A percentile compares a stretch with the other conserved stretches of the same genome.
phyloP scores from a whole-genome alignment of 495 filamentous ascomycete species.

The Aspergillus conjunctus region DNA sequence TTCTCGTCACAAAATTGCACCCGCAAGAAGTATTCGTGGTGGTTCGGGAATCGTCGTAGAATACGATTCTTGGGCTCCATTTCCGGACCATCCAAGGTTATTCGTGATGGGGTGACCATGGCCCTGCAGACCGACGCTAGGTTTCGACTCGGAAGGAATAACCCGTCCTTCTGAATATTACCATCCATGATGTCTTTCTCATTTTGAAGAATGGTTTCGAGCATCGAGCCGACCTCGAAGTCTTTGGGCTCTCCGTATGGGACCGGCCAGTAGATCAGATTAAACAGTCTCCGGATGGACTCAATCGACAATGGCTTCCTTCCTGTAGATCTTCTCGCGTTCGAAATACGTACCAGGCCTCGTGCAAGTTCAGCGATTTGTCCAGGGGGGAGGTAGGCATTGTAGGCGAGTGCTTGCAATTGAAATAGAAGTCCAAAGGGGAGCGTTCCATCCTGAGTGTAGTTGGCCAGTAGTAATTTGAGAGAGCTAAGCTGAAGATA shows the following conservation, averaged over 20 bases:
- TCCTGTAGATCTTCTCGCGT: slow-evolving; percentile 5
- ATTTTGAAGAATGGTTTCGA: slow-evolving; percentile 12
- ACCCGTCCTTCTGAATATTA: slow-evolving; percentile 1
- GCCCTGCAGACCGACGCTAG: slow-evolving; percentile 55
- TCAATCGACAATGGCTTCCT: slow-evolving; percentile 14
- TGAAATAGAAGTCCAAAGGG: slow-evolving; percentile 45
- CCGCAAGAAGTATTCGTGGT: slow-evolving; percentile 67
- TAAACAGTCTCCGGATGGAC: slow-evolving; percentile 23
- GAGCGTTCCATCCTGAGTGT: slow-evolving; percentile 21
- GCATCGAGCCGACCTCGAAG: slow-evolving; percentile 14
- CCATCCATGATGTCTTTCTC: slow-evolving; percentile 19
- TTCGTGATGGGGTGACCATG: slow-evolving; percentile 67
- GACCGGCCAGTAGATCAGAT: slow-evolving; percentile 25
- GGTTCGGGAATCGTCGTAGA: slow-evolving; percentile 65
- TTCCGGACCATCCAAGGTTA: slow-evolving; percentile 69
- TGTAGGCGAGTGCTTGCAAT: slow-evolving; percentile 40
- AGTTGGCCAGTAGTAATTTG: slow-evolving; percentile 6
- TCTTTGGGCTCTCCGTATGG: slow-evolving; percentile 20
- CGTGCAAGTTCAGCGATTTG: slow-evolving; percentile 25
- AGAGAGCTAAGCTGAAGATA: slow-evolving; percentile 6
- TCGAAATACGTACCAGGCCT: neutral
- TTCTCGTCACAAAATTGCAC: slow-evolving; percentile 76
- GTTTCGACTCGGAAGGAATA: slow-evolving; percentile 10
- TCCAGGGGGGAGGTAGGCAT: slow-evolving; percentile 34
- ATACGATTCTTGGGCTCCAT: slow-evolving; percentile 73